Conservation (phyloP, 441 rosid species). For the Gossypium davidsonii region DNA sequence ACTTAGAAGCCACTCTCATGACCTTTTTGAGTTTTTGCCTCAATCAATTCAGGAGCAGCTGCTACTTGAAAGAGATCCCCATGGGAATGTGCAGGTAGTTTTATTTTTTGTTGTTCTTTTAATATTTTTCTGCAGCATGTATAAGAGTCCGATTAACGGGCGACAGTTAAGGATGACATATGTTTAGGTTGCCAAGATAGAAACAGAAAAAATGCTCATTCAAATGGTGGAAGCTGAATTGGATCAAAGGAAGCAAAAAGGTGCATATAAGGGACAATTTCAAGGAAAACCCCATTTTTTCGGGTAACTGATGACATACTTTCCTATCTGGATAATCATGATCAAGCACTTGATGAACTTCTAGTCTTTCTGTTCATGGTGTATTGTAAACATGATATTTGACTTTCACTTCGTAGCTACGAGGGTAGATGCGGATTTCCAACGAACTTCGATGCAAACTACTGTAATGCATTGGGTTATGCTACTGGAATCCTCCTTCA, state of each 20-base stretch:
- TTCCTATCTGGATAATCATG: background rate
- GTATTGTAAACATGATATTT: background rate
- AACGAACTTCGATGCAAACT: constrained; percentile 84
- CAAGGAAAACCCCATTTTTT: constrained; percentile 96
- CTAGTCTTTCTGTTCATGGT: background rate
- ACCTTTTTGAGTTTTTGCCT: constrained; percentile 82
- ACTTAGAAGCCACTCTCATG: constrained; percentile 61
- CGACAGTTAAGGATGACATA: background rate
- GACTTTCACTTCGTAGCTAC: constrained; percentile 38
- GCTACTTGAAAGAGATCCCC: constrained; percentile 99
- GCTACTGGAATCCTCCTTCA: constrained; percentile 89
- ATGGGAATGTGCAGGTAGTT: constrained; percentile 40
- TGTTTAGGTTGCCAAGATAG: constrained; percentile 88
- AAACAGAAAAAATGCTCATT: constrained; percentile 98
- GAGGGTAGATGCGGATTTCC: constrained; percentile 99
- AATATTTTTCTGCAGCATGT: background rate
- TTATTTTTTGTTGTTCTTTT: background rate
- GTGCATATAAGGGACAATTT: constrained; percentile 62
- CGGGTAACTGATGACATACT: constrained; percentile 43
- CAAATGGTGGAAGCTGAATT: constrained; percentile 96
- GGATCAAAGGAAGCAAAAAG: constrained; percentile 79
- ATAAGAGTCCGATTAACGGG: background rate
- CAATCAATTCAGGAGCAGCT: constrained; percentile 75
- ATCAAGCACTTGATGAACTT: background rate
- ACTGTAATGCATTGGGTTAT: constrained; percentile 90